Conservation (phyloP, 768 basidiomycete species). For the Hortiboletus campestris region DNA sequence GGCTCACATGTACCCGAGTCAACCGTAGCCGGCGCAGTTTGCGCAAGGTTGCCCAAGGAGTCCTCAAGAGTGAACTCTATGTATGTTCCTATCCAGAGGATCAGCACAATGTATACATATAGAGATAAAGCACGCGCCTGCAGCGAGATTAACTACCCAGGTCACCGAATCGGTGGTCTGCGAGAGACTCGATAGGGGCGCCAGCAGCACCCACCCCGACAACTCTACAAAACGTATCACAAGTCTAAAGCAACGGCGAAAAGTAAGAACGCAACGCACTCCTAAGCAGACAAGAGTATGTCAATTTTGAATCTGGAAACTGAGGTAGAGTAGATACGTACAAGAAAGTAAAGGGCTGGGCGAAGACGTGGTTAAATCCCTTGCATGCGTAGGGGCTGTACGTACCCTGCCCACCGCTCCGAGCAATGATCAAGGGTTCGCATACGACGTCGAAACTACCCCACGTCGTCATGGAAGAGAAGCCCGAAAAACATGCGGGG, state of each 20-base stretch:
- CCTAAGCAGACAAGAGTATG: conserved; percentile 33
- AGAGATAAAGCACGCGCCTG: neutral
- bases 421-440: neutral
- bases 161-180: neutral
- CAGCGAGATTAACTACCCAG: conserved; percentile 3
- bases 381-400: neutral
- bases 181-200: neutral
- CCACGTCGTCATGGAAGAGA: neutral
- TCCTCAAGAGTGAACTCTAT: conserved; percentile 58
- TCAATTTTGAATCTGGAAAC: neutral
- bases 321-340: conserved; percentile 31
- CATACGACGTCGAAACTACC: neutral
- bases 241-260: neutral
- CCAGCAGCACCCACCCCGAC: neutral
- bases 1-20: conserved; percentile 4
- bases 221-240: neutral
- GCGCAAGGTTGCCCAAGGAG: conserved; percentile 42
- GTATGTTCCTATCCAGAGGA: conserved; percentile 36
- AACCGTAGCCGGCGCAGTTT: conserved; percentile 46
- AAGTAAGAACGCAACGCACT: conserved; percentile 1
- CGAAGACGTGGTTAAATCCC: neutral
- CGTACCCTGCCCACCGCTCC: neutral
- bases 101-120: neutral
- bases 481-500: neutral
- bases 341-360: conserved; percentile 50